Conservation (phyloP, 139 green algal genomes). For the Astrephomene gubernaculifera region DNA sequence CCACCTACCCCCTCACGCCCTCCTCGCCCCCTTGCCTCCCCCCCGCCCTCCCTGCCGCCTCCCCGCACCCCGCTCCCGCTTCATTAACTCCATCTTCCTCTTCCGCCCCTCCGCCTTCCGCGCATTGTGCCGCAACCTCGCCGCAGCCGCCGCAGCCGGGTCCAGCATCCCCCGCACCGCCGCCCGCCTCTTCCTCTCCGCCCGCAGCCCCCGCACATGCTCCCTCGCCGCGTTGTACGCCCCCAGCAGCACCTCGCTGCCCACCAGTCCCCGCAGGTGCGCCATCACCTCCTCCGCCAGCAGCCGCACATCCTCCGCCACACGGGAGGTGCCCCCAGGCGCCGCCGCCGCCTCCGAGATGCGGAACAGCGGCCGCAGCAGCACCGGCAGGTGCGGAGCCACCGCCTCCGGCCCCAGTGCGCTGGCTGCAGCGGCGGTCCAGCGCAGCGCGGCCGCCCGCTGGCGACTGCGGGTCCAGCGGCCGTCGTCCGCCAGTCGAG, state of each 20-base stretch:
- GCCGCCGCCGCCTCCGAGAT: slow-evolving; percentile 70
- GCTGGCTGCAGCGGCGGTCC: slow-evolving; percentile 75
- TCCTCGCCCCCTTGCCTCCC: neutral
- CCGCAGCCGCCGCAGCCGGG: slow-evolving; percentile 76
- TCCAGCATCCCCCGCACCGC: slow-evolving; percentile 79
- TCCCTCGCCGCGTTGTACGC: slow-evolving; percentile 75
- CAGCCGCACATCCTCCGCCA: slow-evolving; percentile 48
- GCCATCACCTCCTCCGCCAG: slow-evolving; percentile 81
- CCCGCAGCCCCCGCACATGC: slow-evolving; percentile 54
- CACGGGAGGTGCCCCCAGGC: neutral
- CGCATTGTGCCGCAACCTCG: slow-evolving; percentile 64
- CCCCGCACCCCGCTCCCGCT: slow-evolving; percentile 55
- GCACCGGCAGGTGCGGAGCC: slow-evolving; percentile 69
- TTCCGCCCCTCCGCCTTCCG: slow-evolving; percentile 73
- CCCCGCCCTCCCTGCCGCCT: neutral
- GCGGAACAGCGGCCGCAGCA: slow-evolving; percentile 85
- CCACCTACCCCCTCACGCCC: neutral
- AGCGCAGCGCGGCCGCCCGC: slow-evolving; percentile 79
- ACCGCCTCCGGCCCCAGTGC: slow-evolving; percentile 65
- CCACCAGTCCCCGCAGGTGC: slow-evolving; percentile 76
- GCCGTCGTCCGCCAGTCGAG: slow-evolving; percentile 74
- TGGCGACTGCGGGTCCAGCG: slow-evolving; percentile 59
- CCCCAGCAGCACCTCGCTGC: slow-evolving; percentile 74
- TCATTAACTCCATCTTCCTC: slow-evolving; percentile 82
- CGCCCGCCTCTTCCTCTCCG: slow-evolving; percentile 58